phyloP scores from a whole-genome alignment of 768 basidiomycete species.

The Tephrocybe rancida region DNA sequence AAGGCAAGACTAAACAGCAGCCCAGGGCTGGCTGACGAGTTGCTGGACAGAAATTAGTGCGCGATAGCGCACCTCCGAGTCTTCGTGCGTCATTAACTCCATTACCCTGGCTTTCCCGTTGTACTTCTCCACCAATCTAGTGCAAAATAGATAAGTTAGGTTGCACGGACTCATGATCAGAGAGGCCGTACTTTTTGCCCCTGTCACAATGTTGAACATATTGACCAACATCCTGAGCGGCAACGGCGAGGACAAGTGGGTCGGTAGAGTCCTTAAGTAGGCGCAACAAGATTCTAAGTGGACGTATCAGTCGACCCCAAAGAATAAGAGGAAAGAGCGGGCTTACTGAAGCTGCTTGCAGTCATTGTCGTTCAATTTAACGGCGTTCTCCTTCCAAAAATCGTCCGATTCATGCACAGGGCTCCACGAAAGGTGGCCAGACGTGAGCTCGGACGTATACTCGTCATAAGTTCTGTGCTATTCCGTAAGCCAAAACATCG shows the following conservation, averaged over 20 bases:
- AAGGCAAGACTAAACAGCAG: conserved; percentile 38
- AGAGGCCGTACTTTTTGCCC: conserved; percentile 75
- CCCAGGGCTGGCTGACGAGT: conserved; percentile 90
- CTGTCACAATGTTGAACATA: conserved; percentile 91
- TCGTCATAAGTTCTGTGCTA: conserved; percentile 89
- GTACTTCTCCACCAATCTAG: conserved; percentile 77
- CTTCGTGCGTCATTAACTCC: conserved; percentile 90
- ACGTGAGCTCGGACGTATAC: conserved; percentile 87
- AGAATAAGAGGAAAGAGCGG: not conserved
- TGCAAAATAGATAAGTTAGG: conserved; percentile 3
- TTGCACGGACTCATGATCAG: not conserved
- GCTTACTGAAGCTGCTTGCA: conserved; percentile 81
- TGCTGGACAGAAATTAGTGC: conserved; percentile 90
- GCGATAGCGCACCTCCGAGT: conserved; percentile 90
- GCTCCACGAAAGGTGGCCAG: conserved; percentile 93
- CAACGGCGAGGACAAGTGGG: conserved; percentile 83
- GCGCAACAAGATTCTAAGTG: conserved; percentile 68
- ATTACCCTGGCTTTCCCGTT: conserved; percentile 87
- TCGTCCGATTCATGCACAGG: conserved; percentile 96
- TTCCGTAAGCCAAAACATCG: not conserved
- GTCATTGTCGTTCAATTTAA: conserved; percentile 83
- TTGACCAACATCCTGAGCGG: conserved; percentile 90
- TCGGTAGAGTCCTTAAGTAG: conserved; percentile 73
- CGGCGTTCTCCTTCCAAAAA: conserved; percentile 97
- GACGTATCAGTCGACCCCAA: not conserved